Conservation (phyloP, 192 early-diverging fungal genomes). For the Gonapodya sp. region DNA sequence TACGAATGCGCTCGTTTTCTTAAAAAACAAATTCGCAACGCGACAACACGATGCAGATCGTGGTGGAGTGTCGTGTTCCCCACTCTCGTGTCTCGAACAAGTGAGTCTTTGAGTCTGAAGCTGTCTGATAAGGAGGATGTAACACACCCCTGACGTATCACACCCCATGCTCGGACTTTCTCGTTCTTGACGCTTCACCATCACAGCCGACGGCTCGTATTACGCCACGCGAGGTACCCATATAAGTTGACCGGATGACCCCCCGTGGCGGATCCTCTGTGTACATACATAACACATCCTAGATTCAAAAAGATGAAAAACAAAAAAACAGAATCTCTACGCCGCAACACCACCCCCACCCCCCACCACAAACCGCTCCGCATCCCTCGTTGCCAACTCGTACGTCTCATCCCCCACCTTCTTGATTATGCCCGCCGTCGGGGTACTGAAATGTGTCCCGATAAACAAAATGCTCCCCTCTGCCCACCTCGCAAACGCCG, state of each 20-base stretch:
- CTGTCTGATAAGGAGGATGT: too few species aligned
- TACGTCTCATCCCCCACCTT: neutral
- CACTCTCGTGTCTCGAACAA: neutral
- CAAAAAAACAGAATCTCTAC: neutral
- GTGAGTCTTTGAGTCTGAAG: too few species aligned
- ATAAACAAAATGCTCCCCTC: neutral
- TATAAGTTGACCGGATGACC: too few species aligned
- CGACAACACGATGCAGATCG: neutral
- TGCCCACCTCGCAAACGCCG: neutral
- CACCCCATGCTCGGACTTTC: neutral
- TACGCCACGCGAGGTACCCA: neutral
- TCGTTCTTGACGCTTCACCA: too few species aligned
- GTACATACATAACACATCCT: neutral
- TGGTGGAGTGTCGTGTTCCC: neutral
- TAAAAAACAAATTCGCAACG: too few species aligned
- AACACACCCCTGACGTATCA: neutral
- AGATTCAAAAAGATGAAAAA: neutral
- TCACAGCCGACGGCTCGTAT: neutral
- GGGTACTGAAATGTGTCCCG: neutral
- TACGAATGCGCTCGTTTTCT: too few species aligned
- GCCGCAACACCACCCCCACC: neutral
- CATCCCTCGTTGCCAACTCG: neutral
- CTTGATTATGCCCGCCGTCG: slow-evolving; percentile 8
- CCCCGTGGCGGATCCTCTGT: too few species aligned
- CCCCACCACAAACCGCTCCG: neutral